Percentiles rank a stretch among this genome's conserved stretches.
Evolutionary conservation across 345 rosid genomes (phyloP).

Genomic region (Citrus trifoliata): DNA sequence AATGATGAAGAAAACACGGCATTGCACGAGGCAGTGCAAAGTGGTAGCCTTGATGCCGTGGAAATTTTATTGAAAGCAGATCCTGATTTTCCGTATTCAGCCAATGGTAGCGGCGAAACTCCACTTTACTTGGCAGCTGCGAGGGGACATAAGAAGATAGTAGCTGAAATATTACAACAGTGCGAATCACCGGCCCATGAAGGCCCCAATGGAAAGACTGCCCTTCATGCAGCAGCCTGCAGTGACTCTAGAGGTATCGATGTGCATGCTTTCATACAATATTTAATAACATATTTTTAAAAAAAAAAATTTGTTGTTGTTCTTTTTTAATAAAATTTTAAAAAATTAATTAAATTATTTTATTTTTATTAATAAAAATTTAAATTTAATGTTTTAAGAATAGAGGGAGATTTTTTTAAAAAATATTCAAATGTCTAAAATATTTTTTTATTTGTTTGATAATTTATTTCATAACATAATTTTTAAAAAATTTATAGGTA

Average conservation of each 20-base stretch:
- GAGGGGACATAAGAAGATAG: not conserved
- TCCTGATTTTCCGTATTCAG: not conserved
- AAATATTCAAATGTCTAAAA: too few species aligned
- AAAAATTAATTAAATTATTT: too few species aligned
- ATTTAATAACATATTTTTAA: too few species aligned
- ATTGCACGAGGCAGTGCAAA: not conserved
- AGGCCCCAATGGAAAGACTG: not conserved
- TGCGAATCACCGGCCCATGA: not conserved
- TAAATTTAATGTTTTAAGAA: too few species aligned
- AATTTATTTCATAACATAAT: too few species aligned
- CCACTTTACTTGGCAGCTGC: not conserved
- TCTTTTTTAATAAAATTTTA: too few species aligned
- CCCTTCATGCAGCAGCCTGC: not conserved
- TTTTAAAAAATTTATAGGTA: too few species aligned
- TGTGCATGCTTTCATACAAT: too few species aligned
- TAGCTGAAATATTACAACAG: not conserved
- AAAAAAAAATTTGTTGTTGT: too few species aligned
- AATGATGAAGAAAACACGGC: not conserved
- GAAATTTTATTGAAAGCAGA: not conserved
- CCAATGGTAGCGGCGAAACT: not conserved
- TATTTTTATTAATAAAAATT: too few species aligned
- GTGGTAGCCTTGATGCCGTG: not conserved
- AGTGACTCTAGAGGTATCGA: rapidly evolving
- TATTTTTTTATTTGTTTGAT: too few species aligned
- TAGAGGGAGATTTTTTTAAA: too few species aligned